Conservation (phyloP, 495 filamentous ascomycete genomes). For the Talaromyces ruber region DNA sequence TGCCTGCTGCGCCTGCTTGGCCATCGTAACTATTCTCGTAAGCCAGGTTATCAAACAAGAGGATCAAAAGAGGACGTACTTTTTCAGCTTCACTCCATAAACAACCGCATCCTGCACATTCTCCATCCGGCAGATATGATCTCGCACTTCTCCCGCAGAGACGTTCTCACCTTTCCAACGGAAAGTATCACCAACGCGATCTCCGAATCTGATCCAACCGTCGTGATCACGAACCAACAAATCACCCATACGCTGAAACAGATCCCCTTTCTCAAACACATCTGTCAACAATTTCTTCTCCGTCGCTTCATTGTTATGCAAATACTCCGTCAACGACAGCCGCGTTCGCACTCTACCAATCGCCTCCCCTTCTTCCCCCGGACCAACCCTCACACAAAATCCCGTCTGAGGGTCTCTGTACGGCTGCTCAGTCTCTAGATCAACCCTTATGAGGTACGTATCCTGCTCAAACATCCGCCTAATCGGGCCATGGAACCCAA, state of each 20-base stretch:
- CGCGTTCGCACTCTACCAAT: slow-evolving; percentile 58
- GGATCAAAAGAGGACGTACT: slow-evolving; percentile 17
- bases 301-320: slow-evolving; percentile 64
- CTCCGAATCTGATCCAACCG: slow-evolving; percentile 70
- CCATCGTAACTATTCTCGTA: slow-evolving; percentile 35
- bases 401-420: slow-evolving; percentile 61
- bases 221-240: slow-evolving; percentile 62
- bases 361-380: slow-evolving; percentile 70
- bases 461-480: slow-evolving; percentile 46
- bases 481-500: slow-evolving; percentile 68
- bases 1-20: slow-evolving; percentile 41
- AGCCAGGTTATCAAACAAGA: neutral
- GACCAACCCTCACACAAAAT: slow-evolving; percentile 51
- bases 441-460: slow-evolving; percentile 56
- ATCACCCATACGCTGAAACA: slow-evolving; percentile 82
- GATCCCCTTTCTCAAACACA: slow-evolving; percentile 73
- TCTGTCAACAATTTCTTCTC: slow-evolving; percentile 68
- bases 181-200: slow-evolving; percentile 91
- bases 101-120: slow-evolving; percentile 42
- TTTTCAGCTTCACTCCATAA: slow-evolving; percentile 37
- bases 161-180: slow-evolving; percentile 96
- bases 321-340: slow-evolving; percentile 72
- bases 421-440: slow-evolving; percentile 63
- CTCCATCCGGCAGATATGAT: slow-evolving; percentile 37
- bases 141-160: slow-evolving; percentile 60